These are phyloP conservation scores for Colletotrichum sp. DNA, from an alignment of 2,329 filamentous ascomycete species.

Conservation along the genomic window DNA sequence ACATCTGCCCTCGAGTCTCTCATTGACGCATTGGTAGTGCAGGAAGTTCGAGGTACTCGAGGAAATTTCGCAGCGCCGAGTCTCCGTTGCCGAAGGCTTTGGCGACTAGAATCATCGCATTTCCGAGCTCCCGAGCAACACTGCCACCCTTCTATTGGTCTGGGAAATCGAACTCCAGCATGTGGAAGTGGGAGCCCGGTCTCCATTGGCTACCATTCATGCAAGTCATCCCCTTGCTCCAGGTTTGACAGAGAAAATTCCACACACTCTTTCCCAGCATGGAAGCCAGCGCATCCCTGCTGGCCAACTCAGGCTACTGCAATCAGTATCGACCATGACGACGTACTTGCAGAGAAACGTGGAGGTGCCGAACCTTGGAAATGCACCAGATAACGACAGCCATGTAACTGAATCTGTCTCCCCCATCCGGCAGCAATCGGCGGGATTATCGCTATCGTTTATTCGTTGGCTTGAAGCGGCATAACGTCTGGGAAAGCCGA, in stretches of 20 bases:
- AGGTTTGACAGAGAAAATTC: background rate
- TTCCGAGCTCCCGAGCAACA: background rate
- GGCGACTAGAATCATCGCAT: background rate
- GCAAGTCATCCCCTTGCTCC: background rate
- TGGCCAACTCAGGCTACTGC: background rate
- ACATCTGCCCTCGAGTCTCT: background rate
- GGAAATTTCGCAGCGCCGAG: background rate
- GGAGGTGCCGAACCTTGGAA: background rate
- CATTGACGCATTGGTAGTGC: background rate
- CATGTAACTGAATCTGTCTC: background rate
- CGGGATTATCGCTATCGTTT: background rate
- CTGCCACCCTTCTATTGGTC: background rate
- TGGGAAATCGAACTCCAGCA: background rate
- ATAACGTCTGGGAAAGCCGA: background rate
- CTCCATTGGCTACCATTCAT: background rate
- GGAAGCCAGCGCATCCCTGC: background rate
- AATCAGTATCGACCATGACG: background rate
- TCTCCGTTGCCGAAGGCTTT: background rate
- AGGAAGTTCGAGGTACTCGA: background rate
- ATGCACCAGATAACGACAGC: background rate
- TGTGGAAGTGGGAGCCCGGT: background rate
- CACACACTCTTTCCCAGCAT: background rate
- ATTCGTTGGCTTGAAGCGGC: slow-evolving; percentile 14
- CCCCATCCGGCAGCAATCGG: background rate
- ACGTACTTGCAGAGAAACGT: background rate